These are phyloP conservation scores for Ophiocordyceps camponoti-rufipedis DNA, from an alignment of 2,329 filamentous ascomycete species.

Conservation along the genomic window DNA sequence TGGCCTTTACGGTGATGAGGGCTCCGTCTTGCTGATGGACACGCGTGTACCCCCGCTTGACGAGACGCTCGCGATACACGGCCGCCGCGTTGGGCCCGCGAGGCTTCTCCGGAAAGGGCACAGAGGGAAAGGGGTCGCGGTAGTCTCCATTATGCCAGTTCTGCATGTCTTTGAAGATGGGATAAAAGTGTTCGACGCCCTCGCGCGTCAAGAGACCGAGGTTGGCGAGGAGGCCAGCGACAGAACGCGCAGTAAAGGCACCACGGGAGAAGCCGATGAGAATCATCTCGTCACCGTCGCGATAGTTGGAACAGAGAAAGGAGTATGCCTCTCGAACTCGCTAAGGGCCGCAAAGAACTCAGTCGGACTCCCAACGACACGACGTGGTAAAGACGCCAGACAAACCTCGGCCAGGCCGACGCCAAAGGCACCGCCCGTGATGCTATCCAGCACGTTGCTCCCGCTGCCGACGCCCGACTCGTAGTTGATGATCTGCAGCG, in stretches of 20 bases:
- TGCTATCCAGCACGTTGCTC: constrained; percentile 25
- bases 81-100: constrained; percentile 21
- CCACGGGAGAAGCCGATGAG: constrained; percentile 39
- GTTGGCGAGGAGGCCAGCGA: constrained; percentile 32
- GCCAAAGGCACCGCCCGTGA: constrained; percentile 37
- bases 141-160: constrained; percentile 28
- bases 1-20: constrained; percentile 24
- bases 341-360: constrained; percentile 10
- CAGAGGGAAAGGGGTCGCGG: constrained; percentile 25
- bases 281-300: constrained; percentile 36
- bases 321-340: constrained; percentile 41
- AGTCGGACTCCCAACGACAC: not conserved
- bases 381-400: not conserved
- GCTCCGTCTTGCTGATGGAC: constrained; percentile 20
- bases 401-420: constrained; percentile 32
- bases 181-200: constrained; percentile 34
- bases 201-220: constrained; percentile 33
- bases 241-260: constrained; percentile 38
- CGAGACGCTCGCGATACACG: constrained; percentile 24
- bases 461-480: constrained; percentile 41
- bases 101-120: constrained; percentile 30
- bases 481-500: constrained; percentile 40
- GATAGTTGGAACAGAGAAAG: constrained; percentile 44
- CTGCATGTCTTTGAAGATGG: constrained; percentile 38
- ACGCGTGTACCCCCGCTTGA: constrained; percentile 24